phyloP scores from a whole-genome alignment of 495 filamentous ascomycete genomes.

The Aspergillus homomorphus region DNA sequence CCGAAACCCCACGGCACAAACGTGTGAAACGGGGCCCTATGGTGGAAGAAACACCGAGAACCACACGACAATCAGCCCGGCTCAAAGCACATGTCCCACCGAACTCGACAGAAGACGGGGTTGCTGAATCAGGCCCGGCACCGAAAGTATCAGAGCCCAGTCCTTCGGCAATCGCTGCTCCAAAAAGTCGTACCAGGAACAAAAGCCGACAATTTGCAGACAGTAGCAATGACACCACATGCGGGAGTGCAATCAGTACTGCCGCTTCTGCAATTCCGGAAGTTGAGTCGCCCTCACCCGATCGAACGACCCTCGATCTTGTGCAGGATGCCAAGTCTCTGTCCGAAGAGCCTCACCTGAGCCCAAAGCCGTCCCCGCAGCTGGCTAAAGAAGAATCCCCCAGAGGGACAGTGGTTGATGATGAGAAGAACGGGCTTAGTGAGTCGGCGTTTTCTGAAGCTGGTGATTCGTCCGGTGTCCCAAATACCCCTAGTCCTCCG shows the following conservation, averaged over 20 bases:
- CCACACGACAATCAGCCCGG: slow-evolving; percentile 38
- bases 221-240: slow-evolving; percentile 6
- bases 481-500: slow-evolving; percentile 14
- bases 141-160: slow-evolving; percentile 16
- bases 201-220: slow-evolving; percentile 16
- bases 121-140: slow-evolving; percentile 17
- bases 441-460: neutral
- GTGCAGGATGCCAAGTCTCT: neutral
- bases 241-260: neutral
- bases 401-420: slow-evolving; percentile 11
- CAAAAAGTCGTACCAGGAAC: slow-evolving; percentile 18
- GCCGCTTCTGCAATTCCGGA: neutral
- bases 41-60: slow-evolving; percentile 26
- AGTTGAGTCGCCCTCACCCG: slow-evolving; percentile 14
- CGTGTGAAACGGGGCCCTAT: slow-evolving; percentile 20
- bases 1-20: slow-evolving; percentile 37
- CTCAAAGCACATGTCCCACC: slow-evolving; percentile 25
- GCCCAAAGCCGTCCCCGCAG: neutral
- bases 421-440: slow-evolving; percentile 5
- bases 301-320: slow-evolving; percentile 4
- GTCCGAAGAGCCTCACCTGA: slow-evolving; percentile 6
- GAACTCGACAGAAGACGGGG: slow-evolving; percentile 21
- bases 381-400: slow-evolving; percentile 9
- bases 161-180: slow-evolving; percentile 12
- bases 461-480: neutral